A percentile compares a stretch with the other conserved stretches of the same genome.
Conservation (phyloP, 169 alveolate species). For the Cryptosporidium sp. region DNA sequence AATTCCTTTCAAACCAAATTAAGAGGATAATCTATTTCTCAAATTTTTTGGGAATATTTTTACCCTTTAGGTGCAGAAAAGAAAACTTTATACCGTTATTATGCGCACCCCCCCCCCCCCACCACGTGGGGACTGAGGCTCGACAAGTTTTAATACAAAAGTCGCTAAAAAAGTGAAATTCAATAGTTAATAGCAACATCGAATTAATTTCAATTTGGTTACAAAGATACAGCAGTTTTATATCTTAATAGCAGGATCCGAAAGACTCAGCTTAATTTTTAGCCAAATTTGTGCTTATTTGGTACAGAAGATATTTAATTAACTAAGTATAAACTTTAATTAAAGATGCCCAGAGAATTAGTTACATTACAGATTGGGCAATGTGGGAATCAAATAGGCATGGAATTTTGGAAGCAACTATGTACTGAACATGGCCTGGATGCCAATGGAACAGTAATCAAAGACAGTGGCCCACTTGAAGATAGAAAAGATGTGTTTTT, state of each 20-base stretch:
- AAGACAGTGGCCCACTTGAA: slow-evolving; percentile 86
- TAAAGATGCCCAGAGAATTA: slow-evolving; percentile 98
- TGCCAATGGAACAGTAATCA: slow-evolving; percentile 81
- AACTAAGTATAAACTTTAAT: slow-evolving; percentile 16
- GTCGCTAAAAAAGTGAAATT: background rate
- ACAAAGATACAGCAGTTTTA: background rate
- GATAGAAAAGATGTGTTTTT: slow-evolving; percentile 98
- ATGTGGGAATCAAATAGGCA: slow-evolving; percentile 99
- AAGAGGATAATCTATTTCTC: background rate
- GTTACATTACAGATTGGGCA: slow-evolving; percentile 98
- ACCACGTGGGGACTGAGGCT: slow-evolving; percentile 52
- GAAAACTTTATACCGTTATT: background rate
- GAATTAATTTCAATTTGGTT: background rate
- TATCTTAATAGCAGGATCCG: background rate
- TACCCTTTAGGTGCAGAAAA: background rate
- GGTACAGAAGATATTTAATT: background rate
- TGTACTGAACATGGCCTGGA: slow-evolving; percentile 98
- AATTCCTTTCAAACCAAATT: background rate
- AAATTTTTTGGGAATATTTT: background rate
- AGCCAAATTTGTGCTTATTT: slow-evolving; percentile 73
- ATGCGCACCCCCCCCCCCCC: slow-evolving; percentile 16
- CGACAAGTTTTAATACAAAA: slow-evolving; percentile 76
- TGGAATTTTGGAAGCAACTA: slow-evolving; percentile 98
- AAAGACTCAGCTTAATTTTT: background rate
- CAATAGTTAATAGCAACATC: slow-evolving; percentile 24